Conservation (phyloP, 257 asterid species). For the Solanum pinnatisectum region DNA sequence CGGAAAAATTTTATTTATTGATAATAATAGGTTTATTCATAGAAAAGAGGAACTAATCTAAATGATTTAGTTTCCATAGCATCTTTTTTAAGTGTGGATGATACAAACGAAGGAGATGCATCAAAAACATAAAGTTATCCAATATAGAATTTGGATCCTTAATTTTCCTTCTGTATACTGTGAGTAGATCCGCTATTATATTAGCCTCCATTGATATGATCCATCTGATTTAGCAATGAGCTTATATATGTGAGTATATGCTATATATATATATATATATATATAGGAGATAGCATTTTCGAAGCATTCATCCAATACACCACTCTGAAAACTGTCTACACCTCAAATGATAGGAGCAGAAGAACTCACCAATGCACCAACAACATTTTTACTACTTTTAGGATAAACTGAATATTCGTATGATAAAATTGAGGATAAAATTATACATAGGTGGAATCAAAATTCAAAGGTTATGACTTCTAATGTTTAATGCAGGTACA, state of each 20-base stretch:
- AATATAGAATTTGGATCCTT: not conserved
- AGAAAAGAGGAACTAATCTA: not conserved
- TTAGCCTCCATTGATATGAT: too few relatives aligned
- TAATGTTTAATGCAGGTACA: not conserved
- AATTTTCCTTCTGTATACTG: too few relatives aligned
- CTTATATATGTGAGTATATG: too few relatives aligned
- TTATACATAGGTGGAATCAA: not conserved
- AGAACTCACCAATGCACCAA: not conserved
- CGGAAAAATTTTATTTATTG: too few relatives aligned
- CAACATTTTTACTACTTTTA: not conserved
- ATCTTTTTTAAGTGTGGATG: not conserved
- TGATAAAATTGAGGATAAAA: not conserved
- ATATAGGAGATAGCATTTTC: not conserved
- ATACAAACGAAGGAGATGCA: not conserved
- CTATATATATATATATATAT: too few relatives aligned
- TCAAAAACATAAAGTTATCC: not conserved
- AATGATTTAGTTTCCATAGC: not conserved
- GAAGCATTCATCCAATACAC: not conserved
- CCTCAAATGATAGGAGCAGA: not conserved
- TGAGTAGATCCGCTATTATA: too few relatives aligned
- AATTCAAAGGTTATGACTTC: not conserved
- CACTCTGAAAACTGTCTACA: not conserved
- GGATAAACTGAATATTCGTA: not conserved
- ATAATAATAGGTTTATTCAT: not conserved
- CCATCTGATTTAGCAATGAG: too few relatives aligned